These are phyloP conservation scores for Poterioochromonas sp. DNA, from an alignment of 352 stramenopile species.

Conservation along the genomic window DNA sequence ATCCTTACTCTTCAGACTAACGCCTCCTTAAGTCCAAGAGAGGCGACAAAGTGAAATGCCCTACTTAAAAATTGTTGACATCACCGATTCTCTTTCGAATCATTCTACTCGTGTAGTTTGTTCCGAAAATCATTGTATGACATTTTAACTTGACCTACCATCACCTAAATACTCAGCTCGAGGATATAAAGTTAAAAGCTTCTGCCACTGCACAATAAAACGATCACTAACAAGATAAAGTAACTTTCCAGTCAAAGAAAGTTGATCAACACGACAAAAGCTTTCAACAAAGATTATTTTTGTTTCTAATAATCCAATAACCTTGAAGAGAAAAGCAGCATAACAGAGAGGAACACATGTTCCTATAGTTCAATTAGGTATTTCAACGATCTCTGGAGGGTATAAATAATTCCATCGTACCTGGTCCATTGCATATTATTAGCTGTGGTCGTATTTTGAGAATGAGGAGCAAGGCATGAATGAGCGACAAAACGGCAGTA, in stretches of 20 bases:
- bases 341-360: conserved; percentile 78
- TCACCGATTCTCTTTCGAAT: no score
- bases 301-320: conserved; percentile 57
- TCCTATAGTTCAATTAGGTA: conserved; percentile 46
- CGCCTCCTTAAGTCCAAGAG: no score
- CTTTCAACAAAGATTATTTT: conserved; percentile 82
- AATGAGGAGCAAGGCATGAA: conserved; percentile 58
- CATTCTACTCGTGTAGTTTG: no score
- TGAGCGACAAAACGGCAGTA: conserved; percentile 62
- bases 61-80: no score
- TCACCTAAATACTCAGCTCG: conserved; percentile 65
- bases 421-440: conserved; percentile 78
- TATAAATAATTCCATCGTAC: conserved; percentile 40
- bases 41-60: no score
- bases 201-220: conserved; percentile 80
- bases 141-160: no score
- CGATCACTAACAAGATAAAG: conserved; percentile 76
- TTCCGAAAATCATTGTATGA: no score
- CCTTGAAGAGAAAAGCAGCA: conserved; percentile 61
- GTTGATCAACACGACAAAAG: conserved; percentile 71
- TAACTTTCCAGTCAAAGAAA: conserved; percentile 73
- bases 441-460: conserved; percentile 61
- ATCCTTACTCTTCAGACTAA: no score
- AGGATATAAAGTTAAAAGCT: conserved; percentile 63
- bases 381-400: background rate